Conservation (phyloP, 2,329 filamentous ascomycete genomes). For the Venturia carpophila region DNA sequence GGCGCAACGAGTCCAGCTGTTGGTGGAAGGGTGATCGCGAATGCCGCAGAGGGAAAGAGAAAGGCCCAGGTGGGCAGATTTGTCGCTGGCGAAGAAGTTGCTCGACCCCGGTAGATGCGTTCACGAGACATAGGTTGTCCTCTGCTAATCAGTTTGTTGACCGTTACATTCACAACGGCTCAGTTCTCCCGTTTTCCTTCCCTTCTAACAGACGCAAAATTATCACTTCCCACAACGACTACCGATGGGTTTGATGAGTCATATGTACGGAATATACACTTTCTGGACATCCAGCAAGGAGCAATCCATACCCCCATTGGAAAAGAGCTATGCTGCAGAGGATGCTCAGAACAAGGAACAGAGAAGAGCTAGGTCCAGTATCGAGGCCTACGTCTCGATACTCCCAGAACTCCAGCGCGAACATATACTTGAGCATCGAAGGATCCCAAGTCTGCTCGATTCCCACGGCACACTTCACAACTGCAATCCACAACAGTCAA, state of each 20-base stretch:
- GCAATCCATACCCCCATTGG: no score
- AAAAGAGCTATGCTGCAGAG: no score
- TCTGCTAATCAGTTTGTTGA: background rate
- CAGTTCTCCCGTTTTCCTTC: no score
- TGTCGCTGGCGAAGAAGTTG: background rate
- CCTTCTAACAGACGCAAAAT: no score
- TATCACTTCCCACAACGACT: no score
- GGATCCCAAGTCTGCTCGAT: background rate
- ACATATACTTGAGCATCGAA: background rate
- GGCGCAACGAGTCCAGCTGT: constrained; percentile 5
- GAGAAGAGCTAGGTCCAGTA: background rate
- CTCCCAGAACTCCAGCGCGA: background rate
- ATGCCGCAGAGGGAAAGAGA: constrained; percentile 4
- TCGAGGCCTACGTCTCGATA: background rate
- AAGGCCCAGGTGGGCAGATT: constrained; percentile 1
- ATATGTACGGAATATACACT: no score
- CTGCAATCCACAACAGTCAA: background rate
- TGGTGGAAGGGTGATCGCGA: background rate
- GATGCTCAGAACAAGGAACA: background rate
- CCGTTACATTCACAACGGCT: no score
- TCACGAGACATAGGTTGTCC: background rate
- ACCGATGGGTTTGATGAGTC: no score
- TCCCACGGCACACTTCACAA: background rate
- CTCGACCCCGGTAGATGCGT: background rate
- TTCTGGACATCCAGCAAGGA: no score